phyloP scores from a whole-genome alignment of 768 basidiomycete species.

The Tricholoma flavovirens region DNA sequence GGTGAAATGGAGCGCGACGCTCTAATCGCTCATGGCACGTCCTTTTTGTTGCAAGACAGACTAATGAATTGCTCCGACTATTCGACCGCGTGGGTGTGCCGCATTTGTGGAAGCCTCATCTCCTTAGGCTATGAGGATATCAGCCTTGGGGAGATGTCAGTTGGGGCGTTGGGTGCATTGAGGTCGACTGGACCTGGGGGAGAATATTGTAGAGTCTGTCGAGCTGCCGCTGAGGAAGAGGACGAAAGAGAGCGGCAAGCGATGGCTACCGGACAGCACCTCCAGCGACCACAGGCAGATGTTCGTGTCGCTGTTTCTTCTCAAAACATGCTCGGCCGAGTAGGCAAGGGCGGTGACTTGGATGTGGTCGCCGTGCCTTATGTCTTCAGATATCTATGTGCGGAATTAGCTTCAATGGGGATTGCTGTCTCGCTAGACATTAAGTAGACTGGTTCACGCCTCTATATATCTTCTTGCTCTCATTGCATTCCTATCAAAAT shows the following conservation, averaged over 20 bases:
- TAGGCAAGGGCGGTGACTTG: conserved; percentile 71
- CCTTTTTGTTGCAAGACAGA: conserved; percentile 96
- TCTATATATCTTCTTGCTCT: background rate
- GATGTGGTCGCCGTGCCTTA: conserved; percentile 96
- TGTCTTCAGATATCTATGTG: conserved; percentile 90
- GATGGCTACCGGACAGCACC: conserved; percentile 49
- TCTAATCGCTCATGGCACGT: conserved; percentile 96
- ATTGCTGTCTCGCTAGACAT: conserved; percentile 86
- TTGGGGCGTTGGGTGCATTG: conserved; percentile 42
- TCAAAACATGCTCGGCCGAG: conserved; percentile 55
- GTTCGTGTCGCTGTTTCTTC: conserved; percentile 63
- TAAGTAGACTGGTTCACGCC: conserved; percentile 28
- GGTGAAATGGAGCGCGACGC: conserved; percentile 99
- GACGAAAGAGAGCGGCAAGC: conserved; percentile 56
- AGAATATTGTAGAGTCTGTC: conserved; percentile 95
- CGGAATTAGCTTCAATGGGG: conserved; percentile 98
- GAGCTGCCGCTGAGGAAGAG: conserved; percentile 60
- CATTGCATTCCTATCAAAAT: background rate
- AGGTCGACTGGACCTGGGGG: conserved; percentile 71
- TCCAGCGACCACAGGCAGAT: conserved; percentile 40
- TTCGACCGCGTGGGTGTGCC: conserved; percentile 98
- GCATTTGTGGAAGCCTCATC: conserved; percentile 92
- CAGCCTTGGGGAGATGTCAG: conserved; percentile 57
- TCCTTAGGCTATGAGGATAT: conserved; percentile 94
- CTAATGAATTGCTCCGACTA: conserved; percentile 99